Conservation (phyloP, 2,329 filamentous ascomycete genomes). For the Fusarium chuoi region DNA sequence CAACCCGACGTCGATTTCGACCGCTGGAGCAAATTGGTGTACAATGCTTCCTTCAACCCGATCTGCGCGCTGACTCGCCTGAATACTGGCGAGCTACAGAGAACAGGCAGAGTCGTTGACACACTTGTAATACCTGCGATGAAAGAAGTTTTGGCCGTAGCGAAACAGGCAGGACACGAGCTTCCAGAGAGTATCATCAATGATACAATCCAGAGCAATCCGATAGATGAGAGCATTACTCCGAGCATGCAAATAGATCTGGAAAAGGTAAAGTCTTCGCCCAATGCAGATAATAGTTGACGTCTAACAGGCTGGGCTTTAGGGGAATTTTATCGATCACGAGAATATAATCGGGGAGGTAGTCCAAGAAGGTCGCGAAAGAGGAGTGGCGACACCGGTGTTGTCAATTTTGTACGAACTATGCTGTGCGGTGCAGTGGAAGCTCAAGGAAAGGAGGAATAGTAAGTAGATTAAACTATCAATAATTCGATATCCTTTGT, state of each 20-base stretch:
- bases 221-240: neutral
- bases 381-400: neutral
- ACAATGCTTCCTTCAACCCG: neutral
- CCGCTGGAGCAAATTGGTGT: neutral
- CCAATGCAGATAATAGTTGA: neutral
- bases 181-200: neutral
- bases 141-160: neutral
- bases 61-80: neutral
- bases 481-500: too few relatives aligned
- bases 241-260: neutral
- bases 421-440: neutral
- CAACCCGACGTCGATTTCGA: neutral
- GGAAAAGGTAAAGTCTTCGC: neutral
- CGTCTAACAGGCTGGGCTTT: neutral
- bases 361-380: neutral
- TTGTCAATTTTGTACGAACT: neutral
- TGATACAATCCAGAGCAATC: neutral
- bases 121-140: neutral
- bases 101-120: neutral
- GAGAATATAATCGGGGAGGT: neutral
- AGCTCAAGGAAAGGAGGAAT: neutral
- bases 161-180: neutral
- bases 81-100: neutral
- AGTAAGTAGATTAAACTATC: fast-evolving
- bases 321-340: neutral